Conservation (phyloP, 1,139 yeast genomes). For the Zhuliangozyma parablackwelliae region DNA sequence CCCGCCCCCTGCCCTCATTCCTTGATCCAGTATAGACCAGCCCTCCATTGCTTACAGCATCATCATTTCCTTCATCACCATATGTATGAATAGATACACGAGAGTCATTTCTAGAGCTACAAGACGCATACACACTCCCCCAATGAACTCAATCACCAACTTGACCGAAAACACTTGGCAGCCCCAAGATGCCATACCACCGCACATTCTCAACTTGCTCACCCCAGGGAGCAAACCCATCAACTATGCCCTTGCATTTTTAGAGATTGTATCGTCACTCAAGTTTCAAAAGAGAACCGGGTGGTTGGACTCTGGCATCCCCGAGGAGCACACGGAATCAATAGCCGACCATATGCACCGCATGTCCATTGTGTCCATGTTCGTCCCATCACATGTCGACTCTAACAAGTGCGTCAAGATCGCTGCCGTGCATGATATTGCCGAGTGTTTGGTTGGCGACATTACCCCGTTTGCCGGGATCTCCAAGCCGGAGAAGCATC, state of each 20-base stretch:
- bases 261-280: constrained; percentile 69
- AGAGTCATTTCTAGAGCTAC: too few species aligned
- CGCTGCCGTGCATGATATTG: constrained; percentile 89
- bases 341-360: constrained; percentile 97
- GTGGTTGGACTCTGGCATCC: constrained; percentile 78
- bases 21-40: too few species aligned
- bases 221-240: constrained; percentile 20
- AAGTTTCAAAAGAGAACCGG: constrained; percentile 89
- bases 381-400: constrained; percentile 46
- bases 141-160: not conserved
- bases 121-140: too few species aligned
- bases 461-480: constrained; percentile 82
- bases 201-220: constrained; percentile 41
- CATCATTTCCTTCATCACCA: too few species aligned
- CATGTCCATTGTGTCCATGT: constrained; percentile 81
- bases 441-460: constrained; percentile 92
- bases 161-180: constrained; percentile 41
- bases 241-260: constrained; percentile 62
- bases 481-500: constrained; percentile 67
- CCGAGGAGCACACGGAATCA: constrained; percentile 52
- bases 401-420: constrained; percentile 70
- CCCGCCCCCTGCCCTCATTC: too few species aligned
- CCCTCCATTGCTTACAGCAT: too few species aligned
- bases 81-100: too few species aligned
- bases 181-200: constrained; percentile 58